Base-by-base conservation (phyloP, 2,329 filamentous ascomycete species). In the Aschersonia sp. region DNA sequence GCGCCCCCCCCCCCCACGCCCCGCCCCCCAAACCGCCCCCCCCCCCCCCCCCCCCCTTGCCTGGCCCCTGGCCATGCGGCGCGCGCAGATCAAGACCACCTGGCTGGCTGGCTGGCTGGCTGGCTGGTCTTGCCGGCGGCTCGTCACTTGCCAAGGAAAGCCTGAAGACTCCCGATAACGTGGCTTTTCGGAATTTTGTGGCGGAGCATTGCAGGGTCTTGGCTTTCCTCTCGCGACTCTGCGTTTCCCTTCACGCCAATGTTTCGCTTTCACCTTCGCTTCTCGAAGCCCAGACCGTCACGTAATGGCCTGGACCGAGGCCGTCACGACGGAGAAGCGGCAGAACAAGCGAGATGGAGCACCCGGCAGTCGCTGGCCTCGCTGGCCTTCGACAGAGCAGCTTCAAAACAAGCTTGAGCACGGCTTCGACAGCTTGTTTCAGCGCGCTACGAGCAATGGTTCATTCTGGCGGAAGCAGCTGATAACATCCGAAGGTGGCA, bases 401-500 rank as follows among this genome's bases (percentile, higher is more conserved):
- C 32, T 52, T 6, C 47, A 44, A 32, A 44, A 6, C 30, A 44
- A 37, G 6, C 39, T 62, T 30, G 53, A 53, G 41, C 44, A 54
- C 47, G 53, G 47, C 12, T 52, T 54, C 14, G 48, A 47, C 31
- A 44, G 50, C 5, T 32, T 61, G 29, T 71, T 70, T 50, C 62
- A 64, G 46, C 63, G 56, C 49, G 59, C 64, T 46, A 53, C 74
- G 32, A 58, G 70, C 50, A 65, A 74, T 51, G 60, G 7, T 12
- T 62, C 84, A 32, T 61, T 83, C n/a, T 71, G 77, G 44, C 80
- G 81, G 52, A 76, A 83, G 54, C 77, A 82, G 5, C 71, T 88
- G 41, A 78, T 77, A 9, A 78, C 81, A 2, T 87, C 81, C 49
- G 79, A 82, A 53, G 81, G 90, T 61, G 87, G 87, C 32, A 67